Percentiles rank a stretch among this genome's conserved stretches.
Conservation (phyloP, 1,284 basidiomycete genomes). For the Microstroma glucosiphilum region DNA sequence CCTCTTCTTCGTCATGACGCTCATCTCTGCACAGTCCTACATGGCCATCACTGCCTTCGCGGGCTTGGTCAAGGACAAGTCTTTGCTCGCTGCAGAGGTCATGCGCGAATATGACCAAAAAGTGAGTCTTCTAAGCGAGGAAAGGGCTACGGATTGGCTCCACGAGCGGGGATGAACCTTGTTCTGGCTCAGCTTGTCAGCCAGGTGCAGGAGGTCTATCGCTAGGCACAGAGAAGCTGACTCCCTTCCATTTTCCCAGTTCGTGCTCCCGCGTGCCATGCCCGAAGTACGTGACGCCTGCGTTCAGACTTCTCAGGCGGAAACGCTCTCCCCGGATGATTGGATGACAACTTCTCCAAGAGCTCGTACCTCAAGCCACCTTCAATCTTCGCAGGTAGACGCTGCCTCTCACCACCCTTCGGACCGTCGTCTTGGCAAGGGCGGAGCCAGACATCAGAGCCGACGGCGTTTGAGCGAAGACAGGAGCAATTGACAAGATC, state of each 20-base stretch:
- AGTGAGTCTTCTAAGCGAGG: conserved; percentile 4
- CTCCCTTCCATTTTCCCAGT: conserved; percentile 15
- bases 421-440: too few species aligned
- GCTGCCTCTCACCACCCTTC: too few species aligned
- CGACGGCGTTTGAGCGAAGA: too few species aligned
- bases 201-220: too few species aligned
- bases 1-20: conserved; percentile 17
- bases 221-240: not conserved
- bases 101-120: conserved; percentile 35
- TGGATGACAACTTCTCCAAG: too few species aligned
- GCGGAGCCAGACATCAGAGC: too few species aligned
- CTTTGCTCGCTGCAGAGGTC: conserved; percentile 28
- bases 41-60: conserved; percentile 21
- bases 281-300: conserved; percentile 28
- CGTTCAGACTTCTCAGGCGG: not conserved
- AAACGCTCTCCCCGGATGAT: too few species aligned
- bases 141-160: not conserved
- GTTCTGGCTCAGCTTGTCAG: not conserved
- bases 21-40: conserved; percentile 21
- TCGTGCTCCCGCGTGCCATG: conserved; percentile 30
- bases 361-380: too few species aligned
- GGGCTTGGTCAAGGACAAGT: conserved; percentile 30
- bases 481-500: too few species aligned
- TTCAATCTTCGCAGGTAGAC: too few species aligned
- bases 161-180: not conserved